Percentiles rank a stretch among this genome's conserved stretches.
phyloP scores from a whole-genome alignment of 164 flowering plant genomes.

The Stephania japonica region DNA sequence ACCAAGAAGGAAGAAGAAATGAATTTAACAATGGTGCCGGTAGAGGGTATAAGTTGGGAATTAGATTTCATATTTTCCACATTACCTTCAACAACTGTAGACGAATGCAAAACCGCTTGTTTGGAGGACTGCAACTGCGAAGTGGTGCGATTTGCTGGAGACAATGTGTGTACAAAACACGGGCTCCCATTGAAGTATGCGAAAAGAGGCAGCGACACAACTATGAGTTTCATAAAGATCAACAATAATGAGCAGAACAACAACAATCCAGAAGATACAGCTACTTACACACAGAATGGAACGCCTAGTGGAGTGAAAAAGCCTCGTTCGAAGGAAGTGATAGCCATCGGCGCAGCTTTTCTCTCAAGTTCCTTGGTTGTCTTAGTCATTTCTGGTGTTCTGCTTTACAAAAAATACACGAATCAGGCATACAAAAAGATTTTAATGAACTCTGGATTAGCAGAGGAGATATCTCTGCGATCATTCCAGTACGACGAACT shows the following conservation, averaged over 20 bases:
- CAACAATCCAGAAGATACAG: constrained; percentile 14
- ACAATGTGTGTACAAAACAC: constrained; percentile 6
- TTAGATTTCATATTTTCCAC: neutral
- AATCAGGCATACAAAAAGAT: neutral
- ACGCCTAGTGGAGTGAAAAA: neutral
- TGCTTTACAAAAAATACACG: neutral
- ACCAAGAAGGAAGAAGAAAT: neutral
- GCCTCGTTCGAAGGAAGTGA: too few species aligned
- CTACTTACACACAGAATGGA: constrained; percentile 1
- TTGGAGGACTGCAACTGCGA: constrained; percentile 4
- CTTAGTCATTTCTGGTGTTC: constrained; percentile 5
- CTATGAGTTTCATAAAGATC: neutral
- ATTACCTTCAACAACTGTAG: neutral
- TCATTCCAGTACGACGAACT: constrained; percentile 18
- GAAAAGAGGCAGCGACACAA: neutral
- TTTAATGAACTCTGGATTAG: neutral
- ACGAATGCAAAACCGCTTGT: neutral
- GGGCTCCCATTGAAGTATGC: constrained; percentile 5
- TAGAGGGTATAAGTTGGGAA: constrained; percentile 1
- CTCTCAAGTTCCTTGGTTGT: neutral
- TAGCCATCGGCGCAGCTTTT: neutral
- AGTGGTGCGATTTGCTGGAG: neutral
- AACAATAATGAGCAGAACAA: neutral
- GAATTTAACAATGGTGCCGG: neutral
- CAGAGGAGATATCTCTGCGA: constrained; percentile 11